Base-by-base conservation (phyloP, 1,284 basidiomycete genomes). In the Inonotus obliquus region DNA sequence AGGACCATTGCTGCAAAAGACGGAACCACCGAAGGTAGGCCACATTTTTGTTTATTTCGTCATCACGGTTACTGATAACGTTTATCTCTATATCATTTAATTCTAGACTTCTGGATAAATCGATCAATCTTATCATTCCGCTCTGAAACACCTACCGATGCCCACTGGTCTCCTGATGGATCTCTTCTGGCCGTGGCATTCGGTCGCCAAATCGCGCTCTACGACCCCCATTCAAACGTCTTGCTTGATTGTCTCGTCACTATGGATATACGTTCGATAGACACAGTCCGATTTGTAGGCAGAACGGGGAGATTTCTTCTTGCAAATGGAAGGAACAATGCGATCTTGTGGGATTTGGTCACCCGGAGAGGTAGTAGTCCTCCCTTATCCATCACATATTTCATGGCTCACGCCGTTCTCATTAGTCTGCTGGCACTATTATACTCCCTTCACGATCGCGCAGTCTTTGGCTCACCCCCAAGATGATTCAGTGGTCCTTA, bases 161-260 rank as follows among this genome's bases (percentile, higher is more conserved):
- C 84, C 0, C 81, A 86, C 0, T 98, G 94, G 84, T 93, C 95
- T 5, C 82, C 82, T 0, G 96, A 98, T 71, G 91, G 86, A 7
- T 95, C 95, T 11, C 79, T 99, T 41, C 77, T 98, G 27, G 91
- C 89, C 4, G 80, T 96, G 6, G 80, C 87, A 7, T 82, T 92
- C 57, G 86, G 84, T 0, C 71, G 81, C 21, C 83, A 86, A 61
- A 80, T 96, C 54, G 86, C 87, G 4, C 73, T 99, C 2, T 97
- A 93, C 76, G 87, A 94, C 67, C 82, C 91, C 0, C 70, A 78
- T 29, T 86, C 84, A 48, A 91, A 88, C 67, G 73, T 80, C n/a
- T 75, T 92, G 25, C 76, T 84, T 17, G 83, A 84, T 57, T 85
- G 84, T 0, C 77, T 97, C 51, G 80, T 84, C 35, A 77, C 79